These are phyloP conservation scores for Elongisporangium senticosum DNA, from an alignment of 352 stramenopile species.

Conservation along the genomic window DNA sequence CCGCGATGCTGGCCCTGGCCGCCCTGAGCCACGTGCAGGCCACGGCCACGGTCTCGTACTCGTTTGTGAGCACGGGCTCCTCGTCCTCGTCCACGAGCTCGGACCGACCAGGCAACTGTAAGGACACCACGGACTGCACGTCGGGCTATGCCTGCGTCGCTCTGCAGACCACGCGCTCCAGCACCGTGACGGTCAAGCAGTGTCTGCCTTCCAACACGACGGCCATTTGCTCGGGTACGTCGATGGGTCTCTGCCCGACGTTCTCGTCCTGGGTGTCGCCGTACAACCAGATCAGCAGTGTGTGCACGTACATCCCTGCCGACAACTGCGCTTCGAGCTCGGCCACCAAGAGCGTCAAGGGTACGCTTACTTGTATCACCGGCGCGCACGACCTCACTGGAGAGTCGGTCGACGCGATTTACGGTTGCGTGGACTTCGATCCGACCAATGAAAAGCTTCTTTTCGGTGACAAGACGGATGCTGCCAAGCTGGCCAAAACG, in stretches of 20 bases:
- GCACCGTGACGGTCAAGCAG: slow-evolving; percentile 62
- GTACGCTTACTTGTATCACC: slow-evolving; percentile 49
- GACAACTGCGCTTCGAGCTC: slow-evolving; percentile 46
- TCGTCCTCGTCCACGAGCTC: slow-evolving; percentile 1
- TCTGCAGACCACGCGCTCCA: slow-evolving; percentile 57
- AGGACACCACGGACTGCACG: slow-evolving; percentile 50
- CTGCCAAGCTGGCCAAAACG: slow-evolving; percentile 42
- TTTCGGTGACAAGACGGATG: slow-evolving; percentile 47
- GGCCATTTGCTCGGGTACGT: slow-evolving; percentile 61
- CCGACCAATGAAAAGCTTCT: slow-evolving; percentile 38
- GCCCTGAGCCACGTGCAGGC: slow-evolving; percentile 21
- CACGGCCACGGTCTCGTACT: slow-evolving; percentile 2
- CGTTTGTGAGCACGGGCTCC: slow-evolving; percentile 7
- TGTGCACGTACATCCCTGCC: slow-evolving; percentile 70
- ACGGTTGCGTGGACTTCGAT: slow-evolving; percentile 70
- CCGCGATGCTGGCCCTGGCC: slow-evolving; percentile 22
- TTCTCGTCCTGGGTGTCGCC: slow-evolving; percentile 61
- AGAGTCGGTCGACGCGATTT: slow-evolving; percentile 50
- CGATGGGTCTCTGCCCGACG: slow-evolving; percentile 53
- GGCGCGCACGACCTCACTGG: slow-evolving; percentile 32
- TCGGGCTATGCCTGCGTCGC: slow-evolving; percentile 61
- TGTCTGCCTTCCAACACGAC: slow-evolving; percentile 55
- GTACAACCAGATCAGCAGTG: slow-evolving; percentile 73
- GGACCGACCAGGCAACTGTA: slow-evolving; percentile 42
- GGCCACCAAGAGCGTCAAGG: slow-evolving; percentile 36